phyloP scores from a whole-genome alignment of 129 eudicot species.

The Tagetes patula region DNA sequence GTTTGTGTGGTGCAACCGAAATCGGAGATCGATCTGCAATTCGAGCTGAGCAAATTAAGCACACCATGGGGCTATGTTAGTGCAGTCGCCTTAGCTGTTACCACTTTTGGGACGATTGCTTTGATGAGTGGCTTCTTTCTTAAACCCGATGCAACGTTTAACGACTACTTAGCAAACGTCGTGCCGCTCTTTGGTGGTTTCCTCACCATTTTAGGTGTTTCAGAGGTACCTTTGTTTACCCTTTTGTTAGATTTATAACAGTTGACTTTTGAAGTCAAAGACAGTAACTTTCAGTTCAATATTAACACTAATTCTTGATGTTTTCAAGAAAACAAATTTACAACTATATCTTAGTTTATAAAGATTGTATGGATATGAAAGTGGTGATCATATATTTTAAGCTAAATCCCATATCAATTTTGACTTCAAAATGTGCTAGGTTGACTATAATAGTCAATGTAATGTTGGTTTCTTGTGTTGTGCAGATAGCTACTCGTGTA shows the following conservation, averaged over 20 bases:
- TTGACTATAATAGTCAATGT: constrained; percentile 10
- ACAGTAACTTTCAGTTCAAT: background rate
- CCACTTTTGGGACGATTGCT: constrained; percentile 93
- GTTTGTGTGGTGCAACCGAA: constrained; percentile 98
- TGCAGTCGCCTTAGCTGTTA: constrained; percentile 69
- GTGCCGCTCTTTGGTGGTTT: constrained; percentile 92
- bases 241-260: background rate
- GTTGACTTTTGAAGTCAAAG: constrained; percentile 16
- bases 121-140: constrained; percentile 91
- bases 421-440: background rate
- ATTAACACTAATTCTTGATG: background rate
- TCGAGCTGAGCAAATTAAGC: constrained; percentile 75
- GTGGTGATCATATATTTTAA: background rate
- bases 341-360: background rate
- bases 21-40: constrained; percentile 87
- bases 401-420: background rate
- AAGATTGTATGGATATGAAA: background rate
- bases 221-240: constrained; percentile 57
- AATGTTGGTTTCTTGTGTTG: constrained; percentile 3
- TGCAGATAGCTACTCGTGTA: constrained; percentile 80
- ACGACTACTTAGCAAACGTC: constrained; percentile 76
- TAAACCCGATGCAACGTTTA: constrained; percentile 81
- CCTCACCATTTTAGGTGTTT: constrained; percentile 84
- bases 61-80: constrained; percentile 88
- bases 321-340: background rate